phyloP scores from a whole-genome alignment of 345 rosid species.

The Citrus maxima region DNA sequence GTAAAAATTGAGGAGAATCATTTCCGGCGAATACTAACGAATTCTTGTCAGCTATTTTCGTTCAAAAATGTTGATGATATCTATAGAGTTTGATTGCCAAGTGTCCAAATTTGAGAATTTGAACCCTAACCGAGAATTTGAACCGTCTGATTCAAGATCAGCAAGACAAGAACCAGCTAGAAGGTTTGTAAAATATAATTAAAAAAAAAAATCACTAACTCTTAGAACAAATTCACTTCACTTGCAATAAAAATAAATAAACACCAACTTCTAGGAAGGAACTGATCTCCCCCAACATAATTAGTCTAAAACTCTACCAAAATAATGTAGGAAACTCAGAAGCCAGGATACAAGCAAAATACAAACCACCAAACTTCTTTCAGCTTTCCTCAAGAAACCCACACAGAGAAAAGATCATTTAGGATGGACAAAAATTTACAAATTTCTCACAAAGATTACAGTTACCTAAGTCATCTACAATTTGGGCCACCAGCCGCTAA shows the following conservation, averaged over 20 bases:
- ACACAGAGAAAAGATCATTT: background rate
- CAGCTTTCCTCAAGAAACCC: background rate
- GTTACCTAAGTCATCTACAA: conserved; percentile 7
- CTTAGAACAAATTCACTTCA: background rate
- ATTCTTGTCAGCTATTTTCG: too few species aligned
- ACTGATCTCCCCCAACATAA: background rate
- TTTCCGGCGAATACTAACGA: too few species aligned
- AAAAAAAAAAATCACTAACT: background rate
- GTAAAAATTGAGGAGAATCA: too few species aligned
- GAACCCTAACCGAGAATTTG: too few species aligned
- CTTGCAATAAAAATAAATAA: background rate
- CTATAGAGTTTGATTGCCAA: too few species aligned
- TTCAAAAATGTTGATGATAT: too few species aligned
- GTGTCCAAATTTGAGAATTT: too few species aligned
- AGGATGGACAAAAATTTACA: conserved; percentile 21
- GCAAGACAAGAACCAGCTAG: background rate
- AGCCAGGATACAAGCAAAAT: background rate
- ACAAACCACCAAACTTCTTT: background rate
- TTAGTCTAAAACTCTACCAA: background rate
- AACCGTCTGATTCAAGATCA: background rate
- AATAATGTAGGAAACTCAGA: background rate
- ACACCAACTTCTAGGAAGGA: background rate
- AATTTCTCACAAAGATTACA: background rate
- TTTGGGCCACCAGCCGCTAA: background rate
- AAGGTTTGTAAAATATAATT: background rate